Conservation (phyloP, 2,329 filamentous ascomycete species). For the Aureobasidium sp. region DNA sequence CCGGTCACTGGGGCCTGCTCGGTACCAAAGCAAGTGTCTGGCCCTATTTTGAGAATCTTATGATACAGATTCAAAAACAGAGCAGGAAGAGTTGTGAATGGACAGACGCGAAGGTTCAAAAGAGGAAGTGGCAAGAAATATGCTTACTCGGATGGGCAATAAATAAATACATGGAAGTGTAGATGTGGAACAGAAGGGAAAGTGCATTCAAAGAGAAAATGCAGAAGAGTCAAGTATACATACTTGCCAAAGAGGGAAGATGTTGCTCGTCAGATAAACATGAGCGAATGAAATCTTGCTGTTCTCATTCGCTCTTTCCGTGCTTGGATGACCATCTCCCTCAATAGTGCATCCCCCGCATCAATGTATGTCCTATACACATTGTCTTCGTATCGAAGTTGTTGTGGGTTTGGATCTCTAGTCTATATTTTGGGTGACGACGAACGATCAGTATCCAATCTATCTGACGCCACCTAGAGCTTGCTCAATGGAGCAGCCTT, state of each 20-base stretch:
- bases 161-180: neutral
- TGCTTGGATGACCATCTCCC: no score
- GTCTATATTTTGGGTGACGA: no score
- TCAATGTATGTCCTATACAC: no score
- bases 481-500: neutral
- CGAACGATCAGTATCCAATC: no score
- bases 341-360: no score
- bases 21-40: neutral
- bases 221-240: neutral
- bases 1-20: neutral
- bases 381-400: no score
- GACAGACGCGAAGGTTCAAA: no score
- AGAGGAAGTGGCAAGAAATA: neutral
- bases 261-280: no score
- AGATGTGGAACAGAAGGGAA: neutral
- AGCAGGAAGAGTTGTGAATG: neutral
- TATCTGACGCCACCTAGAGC: neutral
- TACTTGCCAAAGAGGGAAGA: no score
- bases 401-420: no score
- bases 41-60: no score
- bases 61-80: neutral
- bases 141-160: neutral
- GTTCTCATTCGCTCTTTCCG: neutral
- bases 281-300: neutral
- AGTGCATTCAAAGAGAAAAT: neutral